Percentiles rank a stretch among this genome's conserved stretches.
These are phyloP conservation scores for Lactuca sativa DNA, from an alignment of 129 eudicot species.

Conservation along the genomic window DNA sequence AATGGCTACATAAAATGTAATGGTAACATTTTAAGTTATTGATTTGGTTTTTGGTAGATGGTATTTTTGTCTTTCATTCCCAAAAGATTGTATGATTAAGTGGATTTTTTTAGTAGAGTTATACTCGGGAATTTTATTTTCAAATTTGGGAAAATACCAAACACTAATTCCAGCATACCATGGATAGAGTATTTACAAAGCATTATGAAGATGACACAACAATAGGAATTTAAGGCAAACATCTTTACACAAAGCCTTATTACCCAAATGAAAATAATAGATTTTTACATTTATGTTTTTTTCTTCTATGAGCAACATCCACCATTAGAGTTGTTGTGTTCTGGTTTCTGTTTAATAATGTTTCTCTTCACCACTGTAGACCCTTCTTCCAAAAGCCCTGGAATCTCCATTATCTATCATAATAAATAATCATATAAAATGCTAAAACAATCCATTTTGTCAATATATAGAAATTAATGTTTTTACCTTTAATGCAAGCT, in stretches of 20 bases:
- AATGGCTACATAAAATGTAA: constrained; percentile 13
- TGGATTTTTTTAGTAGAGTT: constrained; percentile 10
- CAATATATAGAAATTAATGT: background rate
- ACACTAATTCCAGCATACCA: constrained; percentile 17
- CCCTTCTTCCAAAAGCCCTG: constrained; percentile 90
- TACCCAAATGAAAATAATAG: background rate
- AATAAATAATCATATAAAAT: background rate
- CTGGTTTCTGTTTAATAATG: constrained; percentile 74
- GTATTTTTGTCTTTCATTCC: background rate
- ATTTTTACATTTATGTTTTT: constrained; percentile 19
- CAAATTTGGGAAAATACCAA: background rate
- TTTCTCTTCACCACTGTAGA: constrained; percentile 70
- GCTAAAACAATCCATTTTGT: no score
- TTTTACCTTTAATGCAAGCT: constrained; percentile 79
- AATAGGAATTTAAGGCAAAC: constrained; percentile 18
- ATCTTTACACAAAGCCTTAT: constrained; percentile 39
- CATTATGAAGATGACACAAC: constrained; percentile 7
- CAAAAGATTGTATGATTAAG: constrained; percentile 5
- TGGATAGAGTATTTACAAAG: constrained; percentile 19
- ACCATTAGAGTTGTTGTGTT: constrained; percentile 41
- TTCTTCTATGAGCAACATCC: constrained; percentile 65
- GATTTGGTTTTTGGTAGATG: constrained; percentile 6
- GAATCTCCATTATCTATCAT: constrained; percentile 88
- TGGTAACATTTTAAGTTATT: constrained; percentile 9
- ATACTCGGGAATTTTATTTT: background rate